Base-by-base conservation (phyloP, 2,329 filamentous ascomycete genomes). In the Cercospora berteroae region DNA sequence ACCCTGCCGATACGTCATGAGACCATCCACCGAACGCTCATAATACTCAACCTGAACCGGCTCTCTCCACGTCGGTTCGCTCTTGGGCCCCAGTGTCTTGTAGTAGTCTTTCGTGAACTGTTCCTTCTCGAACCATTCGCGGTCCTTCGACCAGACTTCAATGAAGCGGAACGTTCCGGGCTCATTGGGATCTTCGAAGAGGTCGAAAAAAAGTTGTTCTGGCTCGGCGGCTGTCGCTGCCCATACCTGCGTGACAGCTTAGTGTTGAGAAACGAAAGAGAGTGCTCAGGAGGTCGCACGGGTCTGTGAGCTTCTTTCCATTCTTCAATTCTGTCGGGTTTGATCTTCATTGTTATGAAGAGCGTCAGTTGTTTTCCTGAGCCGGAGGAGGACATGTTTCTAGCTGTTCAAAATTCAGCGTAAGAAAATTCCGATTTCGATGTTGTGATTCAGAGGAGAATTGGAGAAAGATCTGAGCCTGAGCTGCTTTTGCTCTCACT, bases 41-140 rank as follows among this genome's bases (percentile, higher is more conserved):
- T 66, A 69, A 52, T 65, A 72, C 67, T 73, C 68, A 20, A 74
- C 64, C 58, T 69, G 18, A 13, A 63, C 33, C 16, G 68, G 67
- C 56, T 65, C 63, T 29, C 64, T 52, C 66, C 70, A 74, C 50
- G 64, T 69, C 7, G 65, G 64, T 39, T 72, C 48, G 31, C 67
- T 68, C 44, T 69, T 69, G 18, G 66, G 62, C 67, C 70, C 72
- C 50, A 72, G 25, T 10, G 58, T 29, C n/a, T 44, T 62, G 48
- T 72, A 73, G 33, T 71, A 73, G 1, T 66, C 59, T 48, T 74
- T 74, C 1, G 67, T 72, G 56, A 74, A 68, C 60, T 73, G 71
- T 42, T 69, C 61, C 36, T 67, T 67, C 16, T 70, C 65, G 33
- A 73, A 72, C 67, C 71, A 73, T 52, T 70, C 44, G 8, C 66